Percentiles rank a stretch among this genome's conserved stretches.
Evolutionary conservation across 2,329 filamentous ascomycete species (phyloP).

Genomic region (Arthrobotrys iridis): DNA sequence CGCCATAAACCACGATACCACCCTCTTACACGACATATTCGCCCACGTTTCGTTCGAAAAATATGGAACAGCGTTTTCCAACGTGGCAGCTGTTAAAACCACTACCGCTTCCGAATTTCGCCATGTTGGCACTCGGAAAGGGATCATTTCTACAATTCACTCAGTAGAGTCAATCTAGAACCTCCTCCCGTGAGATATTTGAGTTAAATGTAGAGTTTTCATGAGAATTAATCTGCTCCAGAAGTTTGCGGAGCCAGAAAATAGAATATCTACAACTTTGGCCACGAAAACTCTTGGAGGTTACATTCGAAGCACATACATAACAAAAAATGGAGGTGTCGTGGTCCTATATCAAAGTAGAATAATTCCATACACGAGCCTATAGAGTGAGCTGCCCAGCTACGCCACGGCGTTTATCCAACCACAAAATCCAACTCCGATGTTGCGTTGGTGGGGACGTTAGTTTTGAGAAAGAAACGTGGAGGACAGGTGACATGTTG

Average conservation of each 20-base stretch:
- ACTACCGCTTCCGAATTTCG: neutral
- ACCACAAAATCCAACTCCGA: slow-evolving; percentile 1
- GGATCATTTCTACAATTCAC: neutral
- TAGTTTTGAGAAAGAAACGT: neutral
- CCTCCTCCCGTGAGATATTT: neutral
- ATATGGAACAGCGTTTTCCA: neutral
- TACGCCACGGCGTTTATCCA: neutral
- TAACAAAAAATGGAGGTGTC: neutral
- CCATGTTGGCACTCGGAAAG: neutral
- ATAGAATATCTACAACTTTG: neutral
- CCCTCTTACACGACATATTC: neutral
- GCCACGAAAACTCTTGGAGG: neutral
- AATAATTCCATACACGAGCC: neutral
- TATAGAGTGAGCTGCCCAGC: neutral
- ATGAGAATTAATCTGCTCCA: neutral
- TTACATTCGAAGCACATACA: neutral
- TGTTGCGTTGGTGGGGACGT: slow-evolving; percentile 12
- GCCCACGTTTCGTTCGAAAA: neutral
- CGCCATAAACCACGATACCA: neutral
- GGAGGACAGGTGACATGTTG: slow-evolving; percentile 6
- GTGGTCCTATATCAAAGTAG: neutral
- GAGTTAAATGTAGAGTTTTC: slow-evolving; percentile 3
- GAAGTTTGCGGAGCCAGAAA: neutral
- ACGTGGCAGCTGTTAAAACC: neutral
- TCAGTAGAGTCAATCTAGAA: neutral